These are phyloP conservation scores for Tricharina praecox DNA, from an alignment of 495 filamentous ascomycete genomes.

Conservation along the genomic window DNA sequence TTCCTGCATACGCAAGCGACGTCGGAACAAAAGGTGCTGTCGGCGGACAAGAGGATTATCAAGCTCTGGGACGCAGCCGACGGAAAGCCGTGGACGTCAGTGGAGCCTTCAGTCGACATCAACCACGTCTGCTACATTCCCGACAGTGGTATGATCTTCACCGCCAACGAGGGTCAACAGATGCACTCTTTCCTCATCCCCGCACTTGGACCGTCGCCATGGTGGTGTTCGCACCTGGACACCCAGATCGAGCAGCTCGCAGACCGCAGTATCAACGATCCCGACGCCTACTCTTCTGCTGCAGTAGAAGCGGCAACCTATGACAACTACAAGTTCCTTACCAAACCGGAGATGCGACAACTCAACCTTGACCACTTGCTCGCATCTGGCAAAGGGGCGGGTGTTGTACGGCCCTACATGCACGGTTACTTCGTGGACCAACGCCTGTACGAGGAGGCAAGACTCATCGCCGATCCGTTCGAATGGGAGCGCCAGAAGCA, in stretches of 20 bases:
- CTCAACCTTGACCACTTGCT: conserved; percentile 75
- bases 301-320: conserved; percentile 54
- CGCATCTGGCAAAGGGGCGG: conserved; percentile 46
- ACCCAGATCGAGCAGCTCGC: conserved; percentile 98
- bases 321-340: conserved; percentile 97
- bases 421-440: conserved; percentile 95
- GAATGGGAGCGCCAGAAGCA: conserved; percentile 76
- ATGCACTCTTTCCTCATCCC: conserved; percentile 95
- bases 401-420: conserved; percentile 85
- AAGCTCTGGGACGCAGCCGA: conserved; percentile 81
- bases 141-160: conserved; percentile 79
- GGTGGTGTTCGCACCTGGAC: conserved; percentile 92
- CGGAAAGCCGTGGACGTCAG: conserved; percentile 79
- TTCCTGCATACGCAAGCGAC: conserved; percentile 44
- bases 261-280: conserved; percentile 50
- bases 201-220: conserved; percentile 76
- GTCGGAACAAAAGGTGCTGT: conserved; percentile 73
- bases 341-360: conserved; percentile 57
- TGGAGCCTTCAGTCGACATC: conserved; percentile 86
- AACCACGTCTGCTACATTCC: conserved; percentile 79
- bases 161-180: conserved; percentile 83
- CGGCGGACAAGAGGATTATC: conserved; percentile 85
- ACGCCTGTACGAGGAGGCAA: conserved; percentile 83
- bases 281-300: conserved; percentile 39
- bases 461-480: conserved; percentile 78